These are phyloP conservation scores for Chlamydomonas applanata DNA, from an alignment of 139 green algal species.

Conservation along the genomic window DNA sequence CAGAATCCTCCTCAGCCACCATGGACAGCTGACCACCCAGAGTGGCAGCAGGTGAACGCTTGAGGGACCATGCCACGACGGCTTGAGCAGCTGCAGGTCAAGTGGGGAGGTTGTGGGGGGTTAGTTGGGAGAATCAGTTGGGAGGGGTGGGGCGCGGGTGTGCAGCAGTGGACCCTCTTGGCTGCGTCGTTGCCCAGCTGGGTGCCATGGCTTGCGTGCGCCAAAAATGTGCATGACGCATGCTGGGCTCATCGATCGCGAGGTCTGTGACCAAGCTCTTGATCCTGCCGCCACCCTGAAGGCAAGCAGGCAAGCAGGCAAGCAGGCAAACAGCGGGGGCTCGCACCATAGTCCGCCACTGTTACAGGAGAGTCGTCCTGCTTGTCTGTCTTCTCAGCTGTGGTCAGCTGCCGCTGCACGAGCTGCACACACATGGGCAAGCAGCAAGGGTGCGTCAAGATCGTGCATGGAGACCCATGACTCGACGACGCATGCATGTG, in stretches of 20 bases:
- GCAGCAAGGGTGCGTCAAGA: neutral
- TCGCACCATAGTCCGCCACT: conserved; percentile 89
- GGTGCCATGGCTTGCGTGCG: too few species aligned
- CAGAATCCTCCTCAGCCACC: conserved; percentile 90
- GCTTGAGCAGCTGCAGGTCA: conserved; percentile 76
- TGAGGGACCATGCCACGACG: conserved; percentile 84
- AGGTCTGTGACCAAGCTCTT: too few species aligned
- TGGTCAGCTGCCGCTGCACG: conserved; percentile 68
- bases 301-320: neutral
- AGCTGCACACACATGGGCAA: conserved; percentile 37
- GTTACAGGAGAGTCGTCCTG: conserved; percentile 89
- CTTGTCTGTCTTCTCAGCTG: conserved; percentile 73
- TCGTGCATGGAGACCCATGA: too few species aligned
- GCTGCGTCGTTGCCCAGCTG: too few species aligned
- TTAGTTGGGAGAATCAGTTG: too few species aligned
- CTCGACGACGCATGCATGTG: too few species aligned
- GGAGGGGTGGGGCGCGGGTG: too few species aligned
- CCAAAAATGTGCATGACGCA: too few species aligned
- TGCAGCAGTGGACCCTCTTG: too few species aligned
- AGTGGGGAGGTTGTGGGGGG: too few species aligned
- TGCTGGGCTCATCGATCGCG: too few species aligned
- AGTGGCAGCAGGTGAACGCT: conserved; percentile 30
- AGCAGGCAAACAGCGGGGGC: neutral
- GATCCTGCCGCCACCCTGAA: neutral
- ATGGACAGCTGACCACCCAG: conserved; percentile 59